Base-by-base conservation (phyloP, 805 yeast species). In the Barnettozyma sucrosica region DNA sequence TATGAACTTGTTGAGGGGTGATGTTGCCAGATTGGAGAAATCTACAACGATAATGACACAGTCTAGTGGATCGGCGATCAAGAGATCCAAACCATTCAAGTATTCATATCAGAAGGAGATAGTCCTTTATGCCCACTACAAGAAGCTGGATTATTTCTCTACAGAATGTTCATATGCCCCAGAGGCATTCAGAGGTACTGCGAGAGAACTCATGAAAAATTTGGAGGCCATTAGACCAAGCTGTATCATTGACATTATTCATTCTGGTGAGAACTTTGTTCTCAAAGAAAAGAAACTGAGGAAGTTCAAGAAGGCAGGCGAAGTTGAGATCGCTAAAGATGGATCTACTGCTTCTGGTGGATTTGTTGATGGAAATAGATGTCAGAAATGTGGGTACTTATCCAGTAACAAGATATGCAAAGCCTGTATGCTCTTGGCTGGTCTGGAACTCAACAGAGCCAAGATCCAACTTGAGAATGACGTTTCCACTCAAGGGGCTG, bases 111-210 rank as follows among this genome's bases (percentile, higher is more conserved):
- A 93, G 63, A 93, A 93, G 74, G 99, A 93, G 62, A 93, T 93
- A 56, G 99, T 93, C 20, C 73, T 93, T 16, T 93, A 93, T 67
- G 99, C 99, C 2, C 99, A 93, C 62, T 93, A 89, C 69, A 90
- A 88, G 66, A 86, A 89, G 59, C 72, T 93, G 44, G 99, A 93
- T 67, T 93, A 93, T 63, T 93, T 93, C 64, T 86, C 96, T 9
- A 93, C 99, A 0, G 99, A 93, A 61, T 93, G 99, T 64, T 84
- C 97, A 0, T 93, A 93, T 68, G 96, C 99, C 0, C 98, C 99
- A 2, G 99, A 93, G 64, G 98, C 99, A 0, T 93, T 93, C 61
- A 74, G 99, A 55, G 99, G 99, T 18, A 93, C 98, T 0, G 97
- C 99, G 0, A 77, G 99, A 61, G 89, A 89, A 49, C 71, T 93